These are phyloP conservation scores for Tilletiopsis washingtonensis DNA, from an alignment of 1,284 basidiomycete species.

Conservation along the genomic window DNA sequence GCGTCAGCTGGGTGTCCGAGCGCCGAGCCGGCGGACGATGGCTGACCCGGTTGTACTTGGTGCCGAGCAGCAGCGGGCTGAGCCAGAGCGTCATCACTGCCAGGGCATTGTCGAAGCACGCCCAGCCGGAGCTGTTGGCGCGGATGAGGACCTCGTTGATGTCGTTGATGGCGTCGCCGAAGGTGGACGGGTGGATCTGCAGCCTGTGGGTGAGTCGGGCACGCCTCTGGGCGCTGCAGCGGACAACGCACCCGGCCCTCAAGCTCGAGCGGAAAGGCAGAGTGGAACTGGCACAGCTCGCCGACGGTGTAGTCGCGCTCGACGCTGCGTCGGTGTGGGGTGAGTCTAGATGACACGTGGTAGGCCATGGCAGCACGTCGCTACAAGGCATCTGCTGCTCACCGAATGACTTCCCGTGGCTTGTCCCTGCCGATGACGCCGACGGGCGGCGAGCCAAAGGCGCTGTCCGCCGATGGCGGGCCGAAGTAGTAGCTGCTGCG, in stretches of 20 bases:
- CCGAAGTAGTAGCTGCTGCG: slow-evolving; percentile 29
- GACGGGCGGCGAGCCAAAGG: slow-evolving; percentile 65
- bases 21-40: neutral
- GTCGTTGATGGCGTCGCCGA: slow-evolving; percentile 31
- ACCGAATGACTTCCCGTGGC: slow-evolving; percentile 67
- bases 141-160: slow-evolving; percentile 24
- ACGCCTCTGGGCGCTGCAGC: too few species aligned
- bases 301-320: slow-evolving; percentile 74
- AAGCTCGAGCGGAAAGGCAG: slow-evolving; percentile 70
- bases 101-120: slow-evolving; percentile 22
- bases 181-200: slow-evolving; percentile 20
- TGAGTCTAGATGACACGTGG: too few species aligned
- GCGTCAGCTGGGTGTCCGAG: neutral
- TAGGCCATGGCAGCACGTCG: neutral
- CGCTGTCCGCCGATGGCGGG: slow-evolving; percentile 50
- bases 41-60: slow-evolving; percentile 68
- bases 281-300: slow-evolving; percentile 66
- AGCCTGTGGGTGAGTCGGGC: too few species aligned
- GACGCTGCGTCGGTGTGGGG: slow-evolving; percentile 54
- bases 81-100: slow-evolving; percentile 26
- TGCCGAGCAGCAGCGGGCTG: slow-evolving; percentile 54
- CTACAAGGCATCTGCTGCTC: neutral
- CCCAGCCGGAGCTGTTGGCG: slow-evolving; percentile 16
- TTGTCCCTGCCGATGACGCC: slow-evolving; percentile 72
- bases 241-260: slow-evolving; percentile 64